Percentiles rank a stretch among this genome's conserved stretches.
phyloP scores from a whole-genome alignment of 257 asterid species.

The Jacaranda mimosifolia region DNA sequence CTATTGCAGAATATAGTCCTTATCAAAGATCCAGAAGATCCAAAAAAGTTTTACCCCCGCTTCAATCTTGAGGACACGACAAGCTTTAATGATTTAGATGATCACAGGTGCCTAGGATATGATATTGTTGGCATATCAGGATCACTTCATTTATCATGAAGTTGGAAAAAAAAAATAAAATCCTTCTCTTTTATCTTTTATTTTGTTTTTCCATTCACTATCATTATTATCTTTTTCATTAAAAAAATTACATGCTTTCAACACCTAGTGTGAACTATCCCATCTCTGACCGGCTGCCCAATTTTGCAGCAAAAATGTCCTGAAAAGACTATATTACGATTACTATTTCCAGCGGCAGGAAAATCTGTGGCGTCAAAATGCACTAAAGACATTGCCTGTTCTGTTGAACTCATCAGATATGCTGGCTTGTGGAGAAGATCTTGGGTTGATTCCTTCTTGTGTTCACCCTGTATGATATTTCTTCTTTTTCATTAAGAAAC shows the following conservation, averaged over 20 bases:
- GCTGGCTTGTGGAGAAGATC: constrained; percentile 99
- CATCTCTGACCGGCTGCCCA: constrained; percentile 28
- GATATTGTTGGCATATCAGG: neutral
- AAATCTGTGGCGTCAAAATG: constrained; percentile 87
- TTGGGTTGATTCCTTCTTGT: constrained; percentile 92
- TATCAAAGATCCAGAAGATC: constrained; percentile 86
- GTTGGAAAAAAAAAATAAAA: neutral
- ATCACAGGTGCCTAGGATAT: constrained; percentile 64
- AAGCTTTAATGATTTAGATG: constrained; percentile 72
- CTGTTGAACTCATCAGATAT: constrained; percentile 95
- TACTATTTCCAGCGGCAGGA: constrained; percentile 98
- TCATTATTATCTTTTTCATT: too few species aligned
- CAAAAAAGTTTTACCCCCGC: constrained; percentile 82
- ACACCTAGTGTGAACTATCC: too few species aligned
- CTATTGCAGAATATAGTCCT: constrained; percentile 80
- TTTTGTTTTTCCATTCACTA: neutral
- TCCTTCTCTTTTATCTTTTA: neutral
- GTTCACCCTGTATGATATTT: constrained; percentile 84
- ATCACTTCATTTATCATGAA: neutral
- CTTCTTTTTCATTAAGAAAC: constrained; percentile 5
- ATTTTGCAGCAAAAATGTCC: constrained; percentile 76
- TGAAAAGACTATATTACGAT: constrained; percentile 80
- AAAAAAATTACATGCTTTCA: too few species aligned
- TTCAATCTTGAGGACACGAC: constrained; percentile 93
- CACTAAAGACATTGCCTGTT: constrained; percentile 90